Evolutionary conservation across 2,329 filamentous ascomycete genomes (phyloP), one percentile per base, ranked within the genome.

Genomic region (Canariomyces notabilis): DNA sequence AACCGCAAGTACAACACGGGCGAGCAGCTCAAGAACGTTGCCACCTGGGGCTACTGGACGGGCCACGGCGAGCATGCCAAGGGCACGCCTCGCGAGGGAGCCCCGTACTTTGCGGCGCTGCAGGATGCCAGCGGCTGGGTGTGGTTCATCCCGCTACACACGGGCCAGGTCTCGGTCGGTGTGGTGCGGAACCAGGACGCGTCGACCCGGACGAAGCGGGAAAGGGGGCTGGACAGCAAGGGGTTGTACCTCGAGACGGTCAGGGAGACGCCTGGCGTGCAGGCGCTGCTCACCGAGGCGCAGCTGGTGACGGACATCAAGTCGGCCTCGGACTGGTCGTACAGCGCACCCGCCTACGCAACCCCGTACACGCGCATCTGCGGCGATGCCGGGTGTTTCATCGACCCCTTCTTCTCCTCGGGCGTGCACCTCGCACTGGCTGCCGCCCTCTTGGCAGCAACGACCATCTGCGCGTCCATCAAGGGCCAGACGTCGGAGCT

Each of bases 81-180:
- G 4, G 70, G 67, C 4, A 68, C 65, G 0, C 34, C 49, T 6
- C 60, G 52, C 42, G 65, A 70, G 35, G 59, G 60, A 8, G 55
- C 55, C 0, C 72, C 71, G 0, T 70, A 63, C 42, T 75, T 75
- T 50, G 71, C 74, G 54, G 69, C 68, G 1, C 52, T 73, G 11
- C 36, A 57, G 44, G 72, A 76, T 55, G 65, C 44, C 1, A 74
- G 68, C 45, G 73, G 74, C 14, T 77, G 73, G 74, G 57, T 47
- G 9, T 77, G 73, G 72, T 61, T 62, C 41, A 75, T 77, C 43
- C 73, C 73, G 0, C 57, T 77, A 1, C 72, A 75, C 54, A 60
- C 75, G 49, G 69, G 65, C 11, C 73, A 64, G 4, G 41, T 49
- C 3, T 74, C 70, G 0, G 64, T 73, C 1, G 70, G 71, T 11